phyloP scores from a whole-genome alignment of 2,329 filamentous ascomycete species.

The Diaporthe vaccinii region DNA sequence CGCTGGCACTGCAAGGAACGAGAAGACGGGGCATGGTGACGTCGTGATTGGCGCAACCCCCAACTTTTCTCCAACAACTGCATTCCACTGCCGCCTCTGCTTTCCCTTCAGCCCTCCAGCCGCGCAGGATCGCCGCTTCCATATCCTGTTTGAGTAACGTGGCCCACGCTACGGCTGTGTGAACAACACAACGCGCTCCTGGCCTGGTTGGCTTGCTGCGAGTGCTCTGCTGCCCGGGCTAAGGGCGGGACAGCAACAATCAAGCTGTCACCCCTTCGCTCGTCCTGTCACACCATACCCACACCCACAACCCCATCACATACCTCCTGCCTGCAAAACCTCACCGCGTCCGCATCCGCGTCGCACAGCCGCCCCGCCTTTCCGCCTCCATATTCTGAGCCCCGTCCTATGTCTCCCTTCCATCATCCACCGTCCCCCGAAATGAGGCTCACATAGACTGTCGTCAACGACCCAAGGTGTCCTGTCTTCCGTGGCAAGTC shows the following conservation, averaged over 20 bases:
- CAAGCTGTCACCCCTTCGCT: conserved; percentile 18
- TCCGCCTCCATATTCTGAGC: conserved; percentile 4
- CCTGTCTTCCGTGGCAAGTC: conserved; percentile 20
- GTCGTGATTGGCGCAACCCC: conserved; percentile 21
- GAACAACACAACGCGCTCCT: conserved; percentile 24
- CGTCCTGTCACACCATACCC: conserved; percentile 12
- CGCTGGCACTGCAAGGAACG: background rate
- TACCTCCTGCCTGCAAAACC: background rate
- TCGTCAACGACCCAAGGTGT: conserved; percentile 14
- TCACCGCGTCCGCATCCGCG: background rate
- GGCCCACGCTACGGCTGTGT: conserved; percentile 4
- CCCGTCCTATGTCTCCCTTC: conserved; percentile 8
- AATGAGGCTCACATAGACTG: conserved; percentile 26
- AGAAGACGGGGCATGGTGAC: background rate
- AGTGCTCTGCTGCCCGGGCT: background rate
- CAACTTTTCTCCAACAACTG: conserved; percentile 10
- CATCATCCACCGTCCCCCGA: conserved; percentile 1
- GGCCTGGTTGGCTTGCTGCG: background rate
- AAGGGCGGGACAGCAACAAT: conserved; percentile 21
- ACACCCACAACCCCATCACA: background rate
- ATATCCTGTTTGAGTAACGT: conserved; percentile 11
- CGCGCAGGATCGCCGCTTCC: conserved; percentile 27
- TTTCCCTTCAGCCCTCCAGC: background rate
- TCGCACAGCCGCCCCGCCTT: conserved; percentile 21
- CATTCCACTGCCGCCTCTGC: conserved; percentile 18